phyloP scores from a whole-genome alignment of 306 rosid genomes.

The Cucumis hystrix region DNA sequence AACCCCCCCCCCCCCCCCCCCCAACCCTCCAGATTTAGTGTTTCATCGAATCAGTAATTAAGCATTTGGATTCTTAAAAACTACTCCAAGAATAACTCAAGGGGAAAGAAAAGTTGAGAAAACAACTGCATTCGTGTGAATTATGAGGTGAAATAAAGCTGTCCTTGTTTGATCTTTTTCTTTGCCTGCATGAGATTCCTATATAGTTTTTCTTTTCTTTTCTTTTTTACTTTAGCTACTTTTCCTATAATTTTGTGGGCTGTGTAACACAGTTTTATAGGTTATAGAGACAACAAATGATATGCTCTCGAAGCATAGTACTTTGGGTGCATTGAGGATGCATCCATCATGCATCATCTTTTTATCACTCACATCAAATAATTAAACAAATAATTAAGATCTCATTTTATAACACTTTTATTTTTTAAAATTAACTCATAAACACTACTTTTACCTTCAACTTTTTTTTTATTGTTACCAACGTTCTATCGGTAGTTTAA shows the following conservation, averaged over 20 bases:
- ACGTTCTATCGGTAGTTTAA: too few relatives aligned
- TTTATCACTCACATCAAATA: too few relatives aligned
- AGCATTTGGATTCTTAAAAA: conserved; percentile 2
- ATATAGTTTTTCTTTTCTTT: background rate
- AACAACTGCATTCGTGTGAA: conserved; percentile 5
- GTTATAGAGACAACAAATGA: too few relatives aligned
- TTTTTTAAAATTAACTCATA: too few relatives aligned
- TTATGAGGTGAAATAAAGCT: conserved; percentile 3
- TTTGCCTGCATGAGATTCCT: background rate
- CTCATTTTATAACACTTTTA: too few relatives aligned
- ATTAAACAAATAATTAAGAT: too few relatives aligned
- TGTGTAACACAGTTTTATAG: background rate
- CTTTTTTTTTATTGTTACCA: too few relatives aligned
- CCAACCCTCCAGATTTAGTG: background rate
- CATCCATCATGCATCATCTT: too few relatives aligned
- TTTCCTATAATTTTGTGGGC: background rate
- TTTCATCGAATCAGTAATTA: background rate
- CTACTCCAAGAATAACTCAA: conserved; percentile 2
- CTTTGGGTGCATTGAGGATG: too few relatives aligned
- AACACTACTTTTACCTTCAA: too few relatives aligned
- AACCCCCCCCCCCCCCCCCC: too few relatives aligned
- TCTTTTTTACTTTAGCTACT: background rate
- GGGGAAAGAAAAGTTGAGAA: background rate
- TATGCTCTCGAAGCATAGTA: too few relatives aligned
- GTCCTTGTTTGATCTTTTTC: background rate